These are phyloP conservation scores for Tetrapyrgos nigripes DNA, from an alignment of 1,284 basidiomycete genomes.

Conservation along the genomic window DNA sequence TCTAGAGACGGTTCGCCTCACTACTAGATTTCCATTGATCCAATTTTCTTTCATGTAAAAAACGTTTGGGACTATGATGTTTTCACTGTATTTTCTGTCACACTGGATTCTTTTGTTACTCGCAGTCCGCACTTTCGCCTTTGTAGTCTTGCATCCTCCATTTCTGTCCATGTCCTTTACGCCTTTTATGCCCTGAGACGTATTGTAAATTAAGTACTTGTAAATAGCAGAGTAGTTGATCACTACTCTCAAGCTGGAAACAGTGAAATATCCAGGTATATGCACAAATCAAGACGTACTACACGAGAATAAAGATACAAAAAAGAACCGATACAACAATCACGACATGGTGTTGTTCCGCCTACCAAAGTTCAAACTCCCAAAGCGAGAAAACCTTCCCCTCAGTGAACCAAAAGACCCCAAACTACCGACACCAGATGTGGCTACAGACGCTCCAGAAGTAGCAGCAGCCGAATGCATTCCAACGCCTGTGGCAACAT, in stretches of 20 bases:
- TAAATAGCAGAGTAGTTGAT: too few species aligned
- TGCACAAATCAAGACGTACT: constrained; percentile 9
- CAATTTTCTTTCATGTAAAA: not conserved
- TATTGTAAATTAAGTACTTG: too few species aligned
- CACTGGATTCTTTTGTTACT: too few species aligned
- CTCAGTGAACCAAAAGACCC: constrained; percentile 58
- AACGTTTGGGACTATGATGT: too few species aligned
- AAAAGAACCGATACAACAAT: constrained; percentile 15
- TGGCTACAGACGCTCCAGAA: constrained; percentile 56
- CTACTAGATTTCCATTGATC: not conserved
- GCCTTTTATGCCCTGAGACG: too few species aligned
- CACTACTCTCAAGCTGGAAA: too few species aligned
- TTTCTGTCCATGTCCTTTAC: too few species aligned
- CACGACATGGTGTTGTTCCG: constrained; percentile 39
- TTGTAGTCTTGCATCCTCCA: too few species aligned
- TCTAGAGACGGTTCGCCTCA: constrained; percentile 3
- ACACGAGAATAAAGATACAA: constrained; percentile 10
- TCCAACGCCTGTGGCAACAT: constrained; percentile 54
- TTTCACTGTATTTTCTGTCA: too few species aligned
- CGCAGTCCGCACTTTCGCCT: too few species aligned
- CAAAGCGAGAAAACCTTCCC: constrained; percentile 74
- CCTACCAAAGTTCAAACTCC: constrained; percentile 75
- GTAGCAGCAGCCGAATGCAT: constrained; percentile 43
- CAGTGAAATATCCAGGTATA: constrained; percentile 2
- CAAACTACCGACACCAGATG: constrained; percentile 59